Evolutionary conservation across 2,329 filamentous ascomycete genomes (phyloP), one percentile per base, ranked within the genome.

Genomic region (Hypocreales sp.): DNA sequence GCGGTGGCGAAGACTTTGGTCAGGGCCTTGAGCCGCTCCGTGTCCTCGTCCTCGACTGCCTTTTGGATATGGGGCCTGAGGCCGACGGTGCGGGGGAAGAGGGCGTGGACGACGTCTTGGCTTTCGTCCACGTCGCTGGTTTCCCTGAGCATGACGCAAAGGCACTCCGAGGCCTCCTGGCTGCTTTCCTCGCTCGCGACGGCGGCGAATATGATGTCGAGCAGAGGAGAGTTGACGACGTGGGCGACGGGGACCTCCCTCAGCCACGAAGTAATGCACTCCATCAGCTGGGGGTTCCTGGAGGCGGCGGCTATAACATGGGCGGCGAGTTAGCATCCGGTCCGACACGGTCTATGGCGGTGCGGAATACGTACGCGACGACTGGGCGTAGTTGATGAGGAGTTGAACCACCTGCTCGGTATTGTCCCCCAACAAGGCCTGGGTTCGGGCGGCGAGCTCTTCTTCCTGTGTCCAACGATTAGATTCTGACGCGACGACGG

Each of bases 261-360:
- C 39, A 95, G 68, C 90, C 90, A 98, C 4, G 90, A 94, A 18
- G 84, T 92, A 41, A 95, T 84, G 50, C 90, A 95, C 44, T 94
- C 83, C 50, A 95, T 74, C 25, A 98, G 67, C 44, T 86, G 79
- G 3, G 87, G 86, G 45, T 94, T 93, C 35, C 76, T 78, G 7
- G 83, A 70, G 15, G 87, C 84, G 25, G 72, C 60, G 27, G 67
- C 83, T 84, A 43, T n/a, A n/a, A n/a, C n/a, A n/a, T n/a, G n/a
- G n/a, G n/a, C n/a, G n/a, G n/a, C n/a, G n/a, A n/a, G n/a, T n/a
- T n/a, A n/a, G n/a, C n/a, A n/a, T n/a, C n/a, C n/a, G n/a, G n/a
- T n/a, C n/a, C n/a, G n/a, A n/a, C n/a, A n/a, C n/a, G n/a, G n/a
- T n/a, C n/a, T n/a, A 7, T 31, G n/a, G 16, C n/a, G 7, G 8